A percentile compares a stretch with the other conserved stretches of the same genome.
Conservation (phyloP, 352 stramenopile species). For the Globisporangium cederbergense region DNA sequence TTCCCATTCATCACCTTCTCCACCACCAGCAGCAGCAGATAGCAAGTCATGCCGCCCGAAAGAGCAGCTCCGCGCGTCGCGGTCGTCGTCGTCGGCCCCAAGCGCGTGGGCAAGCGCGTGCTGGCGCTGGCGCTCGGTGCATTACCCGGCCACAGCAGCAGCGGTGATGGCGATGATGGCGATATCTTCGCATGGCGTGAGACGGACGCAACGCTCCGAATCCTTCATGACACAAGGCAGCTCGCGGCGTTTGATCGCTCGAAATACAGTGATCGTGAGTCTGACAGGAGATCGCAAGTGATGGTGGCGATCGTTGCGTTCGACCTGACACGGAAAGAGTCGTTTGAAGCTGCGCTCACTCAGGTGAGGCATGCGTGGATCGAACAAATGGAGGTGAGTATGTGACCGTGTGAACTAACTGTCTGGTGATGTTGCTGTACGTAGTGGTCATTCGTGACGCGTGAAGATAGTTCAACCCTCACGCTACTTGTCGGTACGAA, state of each 20-base stretch:
- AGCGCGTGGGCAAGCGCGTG: constrained; percentile 43
- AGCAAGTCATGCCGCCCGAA: constrained; percentile 1
- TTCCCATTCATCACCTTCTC: not conserved
- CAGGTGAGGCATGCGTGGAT: constrained; percentile 12
- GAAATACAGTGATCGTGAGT: constrained; percentile 6
- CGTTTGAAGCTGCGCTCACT: constrained; percentile 34
- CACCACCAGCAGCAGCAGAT: too few species aligned
- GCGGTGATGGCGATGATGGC: not conserved
- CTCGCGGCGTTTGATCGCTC: constrained; percentile 10
- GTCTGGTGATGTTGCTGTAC: not conserved
- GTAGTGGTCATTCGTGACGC: constrained; percentile 37
- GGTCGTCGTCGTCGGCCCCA: constrained; percentile 48
- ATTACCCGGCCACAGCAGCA: not conserved
- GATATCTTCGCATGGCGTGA: constrained; percentile 5
- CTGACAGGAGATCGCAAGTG: constrained; percentile 14
- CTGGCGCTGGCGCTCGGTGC: constrained; percentile 50
- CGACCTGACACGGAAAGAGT: constrained; percentile 38
- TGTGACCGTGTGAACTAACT: not conserved
- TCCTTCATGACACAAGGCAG: constrained; percentile 16
- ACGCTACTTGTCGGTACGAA: constrained; percentile 57
- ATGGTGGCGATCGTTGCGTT: constrained; percentile 52
- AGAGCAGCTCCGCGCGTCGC: constrained; percentile 11
- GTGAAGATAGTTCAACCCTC: constrained; percentile 9
- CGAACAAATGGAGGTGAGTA: not conserved
- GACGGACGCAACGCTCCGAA: constrained; percentile 1